Evolutionary conservation across 2,329 filamentous ascomycete genomes (phyloP), one percentile per base, ranked within the genome.

Genomic region (Lachnellula occidentalis): DNA sequence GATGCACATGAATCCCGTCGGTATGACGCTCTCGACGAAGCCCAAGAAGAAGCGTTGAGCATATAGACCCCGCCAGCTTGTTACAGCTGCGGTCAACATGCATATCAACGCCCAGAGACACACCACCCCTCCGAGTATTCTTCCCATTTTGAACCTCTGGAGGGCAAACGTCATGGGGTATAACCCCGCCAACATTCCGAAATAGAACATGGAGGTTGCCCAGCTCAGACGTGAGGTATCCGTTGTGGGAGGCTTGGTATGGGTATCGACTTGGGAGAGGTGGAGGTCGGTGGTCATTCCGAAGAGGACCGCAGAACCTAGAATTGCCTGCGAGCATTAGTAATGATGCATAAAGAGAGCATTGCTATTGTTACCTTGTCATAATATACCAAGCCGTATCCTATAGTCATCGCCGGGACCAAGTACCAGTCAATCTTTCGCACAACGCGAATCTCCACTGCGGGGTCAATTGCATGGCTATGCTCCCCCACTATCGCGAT

Each of bases 161-260:
- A 89, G 74, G 0, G 80, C 74, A 56, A 86, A 88, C 0, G 85
- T 85, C 79, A 90, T 83, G 1, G 87, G 87, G 58, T 89, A 90
- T 3, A 88, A 73, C 0, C 87, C 87, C 0, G 80, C 82, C 2
- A 92, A 76, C 85, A 88, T 88, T 37, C 87, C 87, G 61, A 91
- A 90, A 73, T 90, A 91, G 73, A 91, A 90, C 64, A 90, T 76
- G 0, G 85, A 90, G 0, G 86, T 90, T 2, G 87, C 87, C 87
- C 87, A 91, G 61, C 80, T 85, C 27, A 91, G 78, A 11, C 87
- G 79, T 0, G 79, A 77, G 0, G 88, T 90, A 65, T 87, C 80
- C 15, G 78, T 79, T 0, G 78, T 79, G 0, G 79, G 76, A 0
- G 85, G 83, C 1, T 45, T 58, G 1, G 68, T 73, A 2, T 72